phyloP scores from a whole-genome alignment of 78 protist species.

The Cyanophora paradoxa region DNA sequence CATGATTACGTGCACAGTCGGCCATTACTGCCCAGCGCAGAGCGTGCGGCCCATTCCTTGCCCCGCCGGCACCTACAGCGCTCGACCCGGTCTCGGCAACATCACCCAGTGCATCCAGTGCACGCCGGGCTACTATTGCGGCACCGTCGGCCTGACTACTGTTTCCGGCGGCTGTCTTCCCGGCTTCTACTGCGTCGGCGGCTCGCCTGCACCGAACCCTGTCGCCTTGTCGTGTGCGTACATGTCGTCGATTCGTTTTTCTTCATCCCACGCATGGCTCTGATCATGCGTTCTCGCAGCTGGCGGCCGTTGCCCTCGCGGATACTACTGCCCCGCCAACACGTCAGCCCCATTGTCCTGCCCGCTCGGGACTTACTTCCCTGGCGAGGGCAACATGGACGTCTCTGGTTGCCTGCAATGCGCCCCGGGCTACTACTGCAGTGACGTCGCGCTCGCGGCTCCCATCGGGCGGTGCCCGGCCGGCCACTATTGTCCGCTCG shows the following conservation, averaged over 20 bases:
- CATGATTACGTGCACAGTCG: neutral
- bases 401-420: neutral
- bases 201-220: neutral
- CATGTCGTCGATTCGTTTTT: neutral
- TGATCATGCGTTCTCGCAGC: neutral
- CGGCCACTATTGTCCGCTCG: conserved; percentile 42
- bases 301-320: conserved; percentile 23
- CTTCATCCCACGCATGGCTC: neutral
- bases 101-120: no score
- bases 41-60: conserved; percentile 32
- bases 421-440: conserved; percentile 36
- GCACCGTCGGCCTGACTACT: neutral
- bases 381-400: neutral
- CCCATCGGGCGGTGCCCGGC: conserved; percentile 14
- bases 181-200: conserved; percentile 17
- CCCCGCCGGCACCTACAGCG: conserved; percentile 43
- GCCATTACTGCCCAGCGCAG: conserved; percentile 31
- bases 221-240: neutral
- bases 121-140: conserved; percentile 34
- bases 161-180: neutral
- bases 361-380: conserved; percentile 23
- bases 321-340: conserved; percentile 48
- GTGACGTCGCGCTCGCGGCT: neutral
- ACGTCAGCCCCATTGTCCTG: neutral
- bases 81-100: no score